Percentiles rank a stretch among this genome's conserved stretches.
Evolutionary conservation across 768 basidiomycete species (phyloP).

Genomic region (Harrya chromipes): DNA sequence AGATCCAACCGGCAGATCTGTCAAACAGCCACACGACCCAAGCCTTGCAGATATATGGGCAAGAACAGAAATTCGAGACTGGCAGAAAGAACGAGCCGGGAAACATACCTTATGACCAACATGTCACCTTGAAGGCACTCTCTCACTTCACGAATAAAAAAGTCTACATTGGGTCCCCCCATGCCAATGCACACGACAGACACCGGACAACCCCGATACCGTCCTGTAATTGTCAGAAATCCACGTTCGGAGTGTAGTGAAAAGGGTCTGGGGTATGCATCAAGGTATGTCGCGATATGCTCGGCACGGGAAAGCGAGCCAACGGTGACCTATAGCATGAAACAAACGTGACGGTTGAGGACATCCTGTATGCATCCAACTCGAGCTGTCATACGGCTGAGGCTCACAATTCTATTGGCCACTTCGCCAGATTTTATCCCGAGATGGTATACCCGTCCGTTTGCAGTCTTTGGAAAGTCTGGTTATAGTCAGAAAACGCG

Average conservation of each 20-base stretch:
- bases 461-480: conserved; percentile 78
- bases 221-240: conserved; percentile 70
- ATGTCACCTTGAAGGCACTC: conserved; percentile 67
- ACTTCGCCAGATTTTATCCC: conserved; percentile 74
- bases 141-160: conserved; percentile 77
- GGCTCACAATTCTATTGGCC: conserved; percentile 70
- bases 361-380: not conserved
- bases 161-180: conserved; percentile 82
- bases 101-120: conserved; percentile 45
- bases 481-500: not conserved
- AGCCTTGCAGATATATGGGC: conserved; percentile 41
- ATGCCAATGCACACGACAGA: conserved; percentile 81
- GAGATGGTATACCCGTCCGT: conserved; percentile 76
- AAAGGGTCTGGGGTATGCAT: conserved; percentile 58
- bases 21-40: conserved; percentile 77
- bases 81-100: not conserved
- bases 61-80: not conserved
- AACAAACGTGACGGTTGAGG: not conserved
- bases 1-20: conserved; percentile 68
- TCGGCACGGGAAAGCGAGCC: conserved; percentile 68
- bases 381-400: not conserved
- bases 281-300: conserved; percentile 56
- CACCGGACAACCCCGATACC: conserved; percentile 58
- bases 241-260: conserved; percentile 69
- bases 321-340: conserved; percentile 57